phyloP scores from a whole-genome alignment of 2,329 filamentous ascomycete species.

The Claviceps quebecensis region DNA sequence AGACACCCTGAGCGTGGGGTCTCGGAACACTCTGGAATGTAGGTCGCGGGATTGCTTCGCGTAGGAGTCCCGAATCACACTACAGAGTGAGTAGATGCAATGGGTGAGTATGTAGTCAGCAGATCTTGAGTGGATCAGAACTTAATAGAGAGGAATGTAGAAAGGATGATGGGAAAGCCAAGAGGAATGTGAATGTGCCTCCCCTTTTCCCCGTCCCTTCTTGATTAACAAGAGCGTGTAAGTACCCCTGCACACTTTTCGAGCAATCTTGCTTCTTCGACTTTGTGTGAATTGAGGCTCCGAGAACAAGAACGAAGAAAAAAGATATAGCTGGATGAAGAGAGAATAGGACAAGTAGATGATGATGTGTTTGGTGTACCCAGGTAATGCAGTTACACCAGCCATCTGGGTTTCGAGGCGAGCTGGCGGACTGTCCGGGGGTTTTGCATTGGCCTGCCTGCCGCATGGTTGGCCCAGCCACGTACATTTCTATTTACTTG shows the following conservation, averaged over 20 bases:
- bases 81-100: constrained; percentile 1
- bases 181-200: neutral
- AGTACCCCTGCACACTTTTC: neutral
- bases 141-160: constrained; percentile 2
- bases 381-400: neutral
- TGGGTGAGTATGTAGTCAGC: neutral
- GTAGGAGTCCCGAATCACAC: neutral
- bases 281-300: neutral
- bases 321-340: constrained; percentile 1
- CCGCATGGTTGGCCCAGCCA: constrained; percentile 18
- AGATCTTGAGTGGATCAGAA: constrained; percentile 1
- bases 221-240: neutral
- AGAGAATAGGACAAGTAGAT: neutral
- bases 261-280: neutral
- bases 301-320: neutral
- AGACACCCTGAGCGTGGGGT: neutral
- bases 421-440: neutral
- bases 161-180: neutral
- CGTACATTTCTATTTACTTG: constrained; percentile 18
- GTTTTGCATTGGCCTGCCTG: constrained; percentile 1
- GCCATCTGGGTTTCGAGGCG: constrained; percentile 7
- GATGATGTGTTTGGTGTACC: too few species aligned
- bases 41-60: neutral
- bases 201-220: neutral
- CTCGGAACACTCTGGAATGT: constrained; percentile 4